phyloP scores from a whole-genome alignment of 73 alveolate species.

The Symbiodinium natans region DNA sequence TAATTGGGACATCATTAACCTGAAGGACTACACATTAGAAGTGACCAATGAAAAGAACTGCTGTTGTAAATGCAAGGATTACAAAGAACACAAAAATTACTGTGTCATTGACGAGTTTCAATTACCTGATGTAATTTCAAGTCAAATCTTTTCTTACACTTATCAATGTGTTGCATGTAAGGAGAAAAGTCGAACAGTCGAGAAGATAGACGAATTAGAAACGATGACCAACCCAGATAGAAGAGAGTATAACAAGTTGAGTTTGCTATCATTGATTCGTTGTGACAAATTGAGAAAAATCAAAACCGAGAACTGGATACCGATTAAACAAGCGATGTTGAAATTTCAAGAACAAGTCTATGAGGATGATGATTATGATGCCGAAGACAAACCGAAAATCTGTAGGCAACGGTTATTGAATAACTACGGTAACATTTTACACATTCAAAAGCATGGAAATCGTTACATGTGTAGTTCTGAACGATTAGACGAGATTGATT shows the following conservation, averaged over 20 bases:
- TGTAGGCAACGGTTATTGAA: not conserved
- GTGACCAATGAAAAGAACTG: not conserved
- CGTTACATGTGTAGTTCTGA: not conserved
- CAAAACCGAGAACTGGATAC: not conserved
- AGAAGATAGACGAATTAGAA: not conserved
- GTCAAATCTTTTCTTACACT: not conserved
- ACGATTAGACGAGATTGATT: not conserved
- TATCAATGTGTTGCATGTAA: not conserved
- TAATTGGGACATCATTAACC: not conserved
- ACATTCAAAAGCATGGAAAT: not conserved
- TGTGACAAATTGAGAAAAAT: not conserved
- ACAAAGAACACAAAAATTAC: not conserved
- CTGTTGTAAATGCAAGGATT: not conserved
- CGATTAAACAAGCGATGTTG: not conserved
- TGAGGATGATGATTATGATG: not conserved
- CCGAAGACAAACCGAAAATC: not conserved
- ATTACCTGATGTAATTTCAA: not conserved
- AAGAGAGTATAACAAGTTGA: not conserved
- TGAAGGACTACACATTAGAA: not conserved
- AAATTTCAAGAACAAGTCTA: not conserved
- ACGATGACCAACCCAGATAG: not conserved
- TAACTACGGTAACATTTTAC: not conserved
- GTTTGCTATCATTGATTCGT: no score
- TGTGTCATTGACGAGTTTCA: not conserved
- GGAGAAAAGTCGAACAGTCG: no score